Percentiles rank a stretch among this genome's conserved stretches.
Conservation (phyloP, 2,329 filamentous ascomycete genomes). For the Aureobasidium musti region DNA sequence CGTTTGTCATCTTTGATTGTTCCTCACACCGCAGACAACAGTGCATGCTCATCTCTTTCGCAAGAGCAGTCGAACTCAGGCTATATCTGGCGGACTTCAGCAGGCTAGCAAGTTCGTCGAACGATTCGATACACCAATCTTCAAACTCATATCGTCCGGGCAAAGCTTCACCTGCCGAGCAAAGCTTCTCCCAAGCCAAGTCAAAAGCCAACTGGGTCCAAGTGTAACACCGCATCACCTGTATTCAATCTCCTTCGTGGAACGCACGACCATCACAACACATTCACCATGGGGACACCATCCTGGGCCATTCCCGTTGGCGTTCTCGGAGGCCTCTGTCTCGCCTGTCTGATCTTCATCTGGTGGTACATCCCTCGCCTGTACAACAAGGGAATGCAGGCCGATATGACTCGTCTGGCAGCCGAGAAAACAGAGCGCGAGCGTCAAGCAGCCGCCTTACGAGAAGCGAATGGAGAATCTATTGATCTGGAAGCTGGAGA, state of each 20-base stretch:
- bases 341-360: constrained; percentile 35
- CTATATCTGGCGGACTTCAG: not conserved
- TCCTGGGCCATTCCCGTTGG: constrained; percentile 37
- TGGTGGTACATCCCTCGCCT: constrained; percentile 39
- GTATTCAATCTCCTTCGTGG: not conserved
- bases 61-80: not conserved
- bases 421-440: constrained; percentile 27
- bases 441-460: not conserved
- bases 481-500: not conserved
- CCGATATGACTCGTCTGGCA: constrained; percentile 33
- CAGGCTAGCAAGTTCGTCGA: not conserved
- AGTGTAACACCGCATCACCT: not conserved
- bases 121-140: not conserved
- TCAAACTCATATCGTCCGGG: not conserved
- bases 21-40: not conserved
- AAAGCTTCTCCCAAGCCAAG: constrained; percentile 3
- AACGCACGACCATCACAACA: not conserved
- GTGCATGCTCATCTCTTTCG: not conserved
- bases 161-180: constrained; percentile 14
- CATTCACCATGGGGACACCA: constrained; percentile 32
- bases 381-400: constrained; percentile 34
- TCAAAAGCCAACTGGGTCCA: not conserved
- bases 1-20: not conserved
- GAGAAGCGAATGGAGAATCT: constrained; percentile 2
- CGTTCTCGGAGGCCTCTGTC: constrained; percentile 35